Evolutionary conservation across 495 filamentous ascomycete genomes (phyloP).

Genomic region (Hypomontagnella monticulosa): DNA sequence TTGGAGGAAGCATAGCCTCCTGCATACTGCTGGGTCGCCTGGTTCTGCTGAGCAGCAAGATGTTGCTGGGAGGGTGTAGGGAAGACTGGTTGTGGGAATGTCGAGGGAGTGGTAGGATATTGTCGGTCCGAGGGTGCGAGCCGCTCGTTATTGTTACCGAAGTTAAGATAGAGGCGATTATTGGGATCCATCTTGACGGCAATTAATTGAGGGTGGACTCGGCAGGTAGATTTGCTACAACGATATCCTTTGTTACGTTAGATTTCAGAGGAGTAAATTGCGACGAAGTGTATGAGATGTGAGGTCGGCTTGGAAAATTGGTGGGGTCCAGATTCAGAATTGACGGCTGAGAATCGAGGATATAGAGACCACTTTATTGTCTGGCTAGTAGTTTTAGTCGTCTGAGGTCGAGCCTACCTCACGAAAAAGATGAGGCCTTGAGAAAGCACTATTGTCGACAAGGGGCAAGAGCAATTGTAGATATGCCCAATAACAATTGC

Average conservation of each 20-base stretch:
- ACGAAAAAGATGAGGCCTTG: neutral
- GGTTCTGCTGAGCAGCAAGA: conserved; percentile 57
- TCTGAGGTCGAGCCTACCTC: too few species aligned
- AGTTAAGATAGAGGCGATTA: conserved; percentile 77
- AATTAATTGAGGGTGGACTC: neutral
- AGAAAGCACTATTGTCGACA: neutral
- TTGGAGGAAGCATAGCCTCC: conserved; percentile 61
- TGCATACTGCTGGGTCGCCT: conserved; percentile 56
- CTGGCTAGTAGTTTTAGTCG: too few species aligned
- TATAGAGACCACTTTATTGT: too few species aligned
- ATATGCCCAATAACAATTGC: conserved; percentile 26
- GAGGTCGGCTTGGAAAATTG: too few species aligned
- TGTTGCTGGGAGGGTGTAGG: conserved; percentile 61
- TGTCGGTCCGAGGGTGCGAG: conserved; percentile 76
- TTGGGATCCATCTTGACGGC: conserved; percentile 59
- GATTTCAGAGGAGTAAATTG: neutral
- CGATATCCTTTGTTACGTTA: neutral
- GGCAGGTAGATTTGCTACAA: neutral
- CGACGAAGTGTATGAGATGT: too few species aligned
- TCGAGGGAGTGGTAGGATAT: conserved; percentile 96
- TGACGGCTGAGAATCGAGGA: too few species aligned
- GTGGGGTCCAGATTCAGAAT: too few species aligned
- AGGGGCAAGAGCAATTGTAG: conserved; percentile 1
- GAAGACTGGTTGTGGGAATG: conserved; percentile 90
- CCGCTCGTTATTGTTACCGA: conserved; percentile 72